These are phyloP conservation scores for Pilaira anomala DNA, from an alignment of 192 early-diverging fungal species.

Conservation along the genomic window DNA sequence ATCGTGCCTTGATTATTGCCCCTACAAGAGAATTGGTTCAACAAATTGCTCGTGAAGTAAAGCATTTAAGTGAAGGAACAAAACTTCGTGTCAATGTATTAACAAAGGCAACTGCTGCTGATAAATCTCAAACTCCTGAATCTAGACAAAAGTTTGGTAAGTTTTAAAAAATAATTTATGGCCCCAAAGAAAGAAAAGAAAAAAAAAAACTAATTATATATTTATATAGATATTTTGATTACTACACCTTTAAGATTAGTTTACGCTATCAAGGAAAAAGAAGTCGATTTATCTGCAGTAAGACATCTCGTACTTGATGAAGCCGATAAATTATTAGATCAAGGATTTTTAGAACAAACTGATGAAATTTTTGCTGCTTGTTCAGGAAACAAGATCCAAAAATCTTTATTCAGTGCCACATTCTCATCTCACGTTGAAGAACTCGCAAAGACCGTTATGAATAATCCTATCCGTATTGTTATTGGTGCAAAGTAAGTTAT, in stretches of 20 bases:
- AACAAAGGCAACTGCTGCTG: slow-evolving; percentile 73
- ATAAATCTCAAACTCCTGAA: slow-evolving; percentile 62
- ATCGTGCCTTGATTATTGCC: slow-evolving; percentile 87
- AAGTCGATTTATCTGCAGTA: slow-evolving; percentile 69
- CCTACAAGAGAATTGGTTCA: slow-evolving; percentile 93
- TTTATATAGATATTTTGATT: slow-evolving; percentile 79
- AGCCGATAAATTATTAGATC: slow-evolving; percentile 78
- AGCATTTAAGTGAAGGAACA: slow-evolving; percentile 67
- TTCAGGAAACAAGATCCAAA: slow-evolving; percentile 69
- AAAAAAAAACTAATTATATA: neutral
- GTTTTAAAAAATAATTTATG: too few relatives aligned
- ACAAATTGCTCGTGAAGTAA: slow-evolving; percentile 82
- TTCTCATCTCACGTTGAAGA: slow-evolving; percentile 87
- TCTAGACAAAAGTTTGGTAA: slow-evolving; percentile 65
- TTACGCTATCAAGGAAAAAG: slow-evolving; percentile 75
- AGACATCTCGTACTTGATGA: slow-evolving; percentile 78
- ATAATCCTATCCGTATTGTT: slow-evolving; percentile 80
- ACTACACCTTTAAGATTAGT: slow-evolving; percentile 92
- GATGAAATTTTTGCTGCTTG: slow-evolving; percentile 88
- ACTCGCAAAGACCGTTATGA: slow-evolving; percentile 92
- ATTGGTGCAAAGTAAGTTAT: slow-evolving; percentile 76
- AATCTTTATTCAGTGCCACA: slow-evolving; percentile 91
- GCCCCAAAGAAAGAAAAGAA: too few relatives aligned
- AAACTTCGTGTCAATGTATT: slow-evolving; percentile 82
- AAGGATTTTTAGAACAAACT: slow-evolving; percentile 83